Evolutionary conservation across 2,329 filamentous ascomycete genomes (phyloP).

Genomic region (Colletotrichum graminicola): DNA sequence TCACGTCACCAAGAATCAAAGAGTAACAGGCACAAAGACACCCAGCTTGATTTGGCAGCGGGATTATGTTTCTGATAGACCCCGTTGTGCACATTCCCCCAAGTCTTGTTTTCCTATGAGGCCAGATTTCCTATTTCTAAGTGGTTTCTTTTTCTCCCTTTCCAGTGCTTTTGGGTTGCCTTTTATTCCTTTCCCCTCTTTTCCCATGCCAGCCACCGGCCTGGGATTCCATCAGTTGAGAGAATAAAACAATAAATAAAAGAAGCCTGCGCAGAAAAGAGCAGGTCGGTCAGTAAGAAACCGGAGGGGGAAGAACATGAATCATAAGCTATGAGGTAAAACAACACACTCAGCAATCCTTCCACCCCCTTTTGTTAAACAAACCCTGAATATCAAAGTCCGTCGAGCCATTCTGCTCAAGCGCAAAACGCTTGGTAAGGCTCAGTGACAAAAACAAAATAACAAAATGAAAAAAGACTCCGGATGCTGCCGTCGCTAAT

Average conservation of each 20-base stretch:
- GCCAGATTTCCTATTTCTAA: neutral
- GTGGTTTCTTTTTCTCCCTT: neutral
- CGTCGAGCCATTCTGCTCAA: slow-evolving; percentile 11
- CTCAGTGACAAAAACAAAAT: neutral
- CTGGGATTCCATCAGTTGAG: neutral
- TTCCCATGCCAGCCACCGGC: neutral
- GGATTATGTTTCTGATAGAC: neutral
- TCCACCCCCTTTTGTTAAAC: neutral
- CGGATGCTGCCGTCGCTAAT: slow-evolving; percentile 38
- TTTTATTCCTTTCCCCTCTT: neutral
- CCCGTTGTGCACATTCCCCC: neutral
- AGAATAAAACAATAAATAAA: neutral
- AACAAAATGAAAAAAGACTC: slow-evolving; percentile 6
- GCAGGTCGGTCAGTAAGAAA: neutral
- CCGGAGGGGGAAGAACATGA: neutral
- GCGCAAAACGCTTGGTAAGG: slow-evolving; percentile 5
- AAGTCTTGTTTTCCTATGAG: neutral
- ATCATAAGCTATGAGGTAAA: neutral
- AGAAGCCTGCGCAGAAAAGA: neutral
- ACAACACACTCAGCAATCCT: neutral
- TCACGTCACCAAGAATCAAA: neutral
- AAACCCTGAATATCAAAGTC: neutral
- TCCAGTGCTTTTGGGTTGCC: neutral
- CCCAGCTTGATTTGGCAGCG: neutral
- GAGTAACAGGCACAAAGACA: neutral